Percentiles rank a stretch among this genome's conserved stretches.
These are phyloP conservation scores for Sugiyamaella castrensis DNA, from an alignment of 1,139 yeast genomes.

Conservation along the genomic window DNA sequence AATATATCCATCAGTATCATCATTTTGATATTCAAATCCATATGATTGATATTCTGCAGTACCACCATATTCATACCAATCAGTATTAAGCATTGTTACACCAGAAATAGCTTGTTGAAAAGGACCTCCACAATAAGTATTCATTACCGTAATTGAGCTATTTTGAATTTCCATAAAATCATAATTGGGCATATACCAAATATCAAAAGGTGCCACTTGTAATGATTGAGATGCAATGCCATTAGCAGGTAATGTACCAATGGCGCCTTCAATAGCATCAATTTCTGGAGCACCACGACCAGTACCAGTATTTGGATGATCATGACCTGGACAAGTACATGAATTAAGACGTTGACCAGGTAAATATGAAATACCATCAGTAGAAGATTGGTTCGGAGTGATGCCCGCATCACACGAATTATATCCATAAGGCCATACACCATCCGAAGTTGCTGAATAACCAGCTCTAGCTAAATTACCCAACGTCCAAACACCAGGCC, in stretches of 20 bases:
- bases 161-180: conserved; percentile 65
- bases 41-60: conserved; percentile 60
- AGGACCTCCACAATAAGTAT: conserved; percentile 79
- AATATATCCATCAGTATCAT: conserved; percentile 62
- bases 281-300: conserved; percentile 93
- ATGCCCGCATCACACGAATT: conserved; percentile 82
- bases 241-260: conserved; percentile 39
- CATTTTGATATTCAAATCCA: conserved; percentile 75
- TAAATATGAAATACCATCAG: conserved; percentile 74
- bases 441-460: conserved; percentile 71
- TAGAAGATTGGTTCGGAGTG: conserved; percentile 80
- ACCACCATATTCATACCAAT: conserved; percentile 69
- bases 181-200: conserved; percentile 83
- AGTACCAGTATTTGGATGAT: conserved; percentile 72
- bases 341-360: conserved; percentile 71
- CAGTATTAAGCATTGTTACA: conserved; percentile 60
- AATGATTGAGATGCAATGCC: conserved; percentile 80
- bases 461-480: conserved; percentile 88
- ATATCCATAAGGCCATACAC: conserved; percentile 89
- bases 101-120: conserved; percentile 83
- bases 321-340: conserved; percentile 73
- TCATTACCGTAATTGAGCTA: conserved; percentile 60
- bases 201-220: conserved; percentile 82
- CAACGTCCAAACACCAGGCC: conserved; percentile 92
- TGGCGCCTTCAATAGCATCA: conserved; percentile 77